Evolutionary conservation across 768 basidiomycete genomes (phyloP).

Genomic region (Leccinum aurantiacum): DNA sequence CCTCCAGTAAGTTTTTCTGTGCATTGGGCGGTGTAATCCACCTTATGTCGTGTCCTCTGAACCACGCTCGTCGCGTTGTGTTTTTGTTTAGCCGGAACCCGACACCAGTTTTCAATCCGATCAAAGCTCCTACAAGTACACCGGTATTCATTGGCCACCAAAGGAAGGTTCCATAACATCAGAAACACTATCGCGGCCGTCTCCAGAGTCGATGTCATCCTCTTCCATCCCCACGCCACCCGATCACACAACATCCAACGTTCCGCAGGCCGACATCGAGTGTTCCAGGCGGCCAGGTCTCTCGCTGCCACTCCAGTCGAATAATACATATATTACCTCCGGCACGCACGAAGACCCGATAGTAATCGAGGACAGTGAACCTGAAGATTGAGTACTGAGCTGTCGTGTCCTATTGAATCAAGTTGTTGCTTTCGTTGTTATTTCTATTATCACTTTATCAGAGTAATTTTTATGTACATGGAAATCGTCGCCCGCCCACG

Average conservation of each 20-base stretch:
- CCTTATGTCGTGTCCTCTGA: constrained; percentile 1
- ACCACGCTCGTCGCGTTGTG: neutral
- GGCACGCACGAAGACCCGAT: constrained; percentile 26
- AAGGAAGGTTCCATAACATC: constrained; percentile 4
- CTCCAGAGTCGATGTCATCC: neutral
- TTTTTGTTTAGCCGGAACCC: constrained; percentile 10
- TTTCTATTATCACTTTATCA: neutral
- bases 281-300: constrained; percentile 6
- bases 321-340: neutral
- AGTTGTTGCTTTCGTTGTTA: neutral
- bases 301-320: constrained; percentile 2
- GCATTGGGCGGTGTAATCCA: neutral
- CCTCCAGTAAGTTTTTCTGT: constrained; percentile 13
- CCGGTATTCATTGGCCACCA: constrained; percentile 1
- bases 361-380: constrained; percentile 23
- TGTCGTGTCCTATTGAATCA: neutral
- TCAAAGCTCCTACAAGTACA: constrained; percentile 1
- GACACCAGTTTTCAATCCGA: neutral
- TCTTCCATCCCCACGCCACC: constrained; percentile 3
- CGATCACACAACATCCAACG: neutral
- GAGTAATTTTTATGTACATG: neutral
- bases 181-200: neutral
- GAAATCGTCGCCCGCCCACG: neutral
- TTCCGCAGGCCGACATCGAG: constrained; percentile 1
- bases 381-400: constrained; percentile 15